Evolutionary conservation across 176 grass and related monocot genomes (phyloP), one percentile per base, ranked within the genome.

Genomic region (Avena insularis): DNA sequence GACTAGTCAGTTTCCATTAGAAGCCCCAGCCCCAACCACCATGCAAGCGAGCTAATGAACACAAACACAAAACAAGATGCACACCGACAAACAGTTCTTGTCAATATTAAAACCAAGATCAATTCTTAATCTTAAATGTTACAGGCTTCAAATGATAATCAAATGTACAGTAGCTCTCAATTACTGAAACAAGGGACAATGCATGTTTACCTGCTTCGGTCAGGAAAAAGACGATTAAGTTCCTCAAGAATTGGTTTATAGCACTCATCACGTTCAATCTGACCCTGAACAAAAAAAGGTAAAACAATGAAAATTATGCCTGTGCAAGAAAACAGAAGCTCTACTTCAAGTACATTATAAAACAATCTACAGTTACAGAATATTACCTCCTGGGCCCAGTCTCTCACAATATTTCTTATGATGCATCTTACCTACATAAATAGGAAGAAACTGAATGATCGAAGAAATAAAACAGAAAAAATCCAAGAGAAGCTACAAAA

Each of bases 201-300:
- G 9, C 25, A 81, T 25, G 71, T 71, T 81, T 88, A 99, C 97
- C 91, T 80, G 50, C 54, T 88, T 49, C 92, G 87, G 79, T 90
- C 73, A 93, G 94, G 94, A 87, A 96, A 99, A 81, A 92, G 86
- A 79, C 63, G 89, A 93, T 94, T 89, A 80, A 99, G 92, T 66
- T 99, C 97, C 72, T 91, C 89, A 15, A 99, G 86, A 65, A 99
- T 99, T 66, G 97, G 97, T 84, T 93, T 96, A 89, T 94, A 99
- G 83, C 94, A 99, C 74, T 99, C 90, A 79, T 94, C 92, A 59
- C 97, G 92, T 79, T 99, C 97, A 80, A 85, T 96, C 90, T 94
- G 89, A 83, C 97, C 97, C 97, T 99, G 74, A 83, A 81, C 48
- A 88, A 51, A 62, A 72, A 54, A 53, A 76, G 23, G 48, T 76